Percentiles rank a stretch among this genome's conserved stretches.
phyloP scores from a whole-genome alignment of 345 rosid species.

The Ceriops zippeliana region DNA sequence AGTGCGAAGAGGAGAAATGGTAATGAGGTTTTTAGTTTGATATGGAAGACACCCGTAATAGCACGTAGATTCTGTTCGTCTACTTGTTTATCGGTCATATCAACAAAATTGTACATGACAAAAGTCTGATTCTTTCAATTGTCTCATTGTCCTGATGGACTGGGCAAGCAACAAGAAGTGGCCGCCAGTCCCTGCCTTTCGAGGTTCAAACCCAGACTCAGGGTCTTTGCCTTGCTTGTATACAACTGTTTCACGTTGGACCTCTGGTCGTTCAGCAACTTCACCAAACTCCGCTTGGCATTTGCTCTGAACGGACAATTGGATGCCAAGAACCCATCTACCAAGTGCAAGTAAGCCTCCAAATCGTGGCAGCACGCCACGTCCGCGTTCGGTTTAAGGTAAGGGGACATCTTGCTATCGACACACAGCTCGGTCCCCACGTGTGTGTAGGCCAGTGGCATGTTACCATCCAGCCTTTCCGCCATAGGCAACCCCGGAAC shows the following conservation, averaged over 20 bases:
- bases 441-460: conserved; percentile 26
- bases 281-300: conserved; percentile 83
- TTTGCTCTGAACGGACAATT: conserved; percentile 82
- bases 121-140: too few relatives aligned
- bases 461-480: conserved; percentile 8
- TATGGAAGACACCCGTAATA: too few relatives aligned
- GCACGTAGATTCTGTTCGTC: too few relatives aligned
- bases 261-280: conserved; percentile 63
- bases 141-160: conserved; percentile 36
- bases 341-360: conserved; percentile 38
- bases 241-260: conserved; percentile 80
- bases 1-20: too few relatives aligned
- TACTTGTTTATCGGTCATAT: too few relatives aligned
- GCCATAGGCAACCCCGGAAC: conserved; percentile 26
- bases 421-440: conserved; percentile 28
- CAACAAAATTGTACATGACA: too few relatives aligned
- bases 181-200: conserved; percentile 36
- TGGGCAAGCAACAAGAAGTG: conserved; percentile 45
- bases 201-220: conserved; percentile 32
- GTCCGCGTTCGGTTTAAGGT: conserved; percentile 29
- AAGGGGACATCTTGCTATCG: conserved; percentile 24
- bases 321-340: conserved; percentile 74
- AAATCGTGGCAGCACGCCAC: conserved; percentile 35
- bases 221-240: conserved; percentile 56
- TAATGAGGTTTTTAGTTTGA: too few relatives aligned